Base-by-base conservation (phyloP, 495 filamentous ascomycete genomes). In the Penicillium psychrofluorescens region DNA sequence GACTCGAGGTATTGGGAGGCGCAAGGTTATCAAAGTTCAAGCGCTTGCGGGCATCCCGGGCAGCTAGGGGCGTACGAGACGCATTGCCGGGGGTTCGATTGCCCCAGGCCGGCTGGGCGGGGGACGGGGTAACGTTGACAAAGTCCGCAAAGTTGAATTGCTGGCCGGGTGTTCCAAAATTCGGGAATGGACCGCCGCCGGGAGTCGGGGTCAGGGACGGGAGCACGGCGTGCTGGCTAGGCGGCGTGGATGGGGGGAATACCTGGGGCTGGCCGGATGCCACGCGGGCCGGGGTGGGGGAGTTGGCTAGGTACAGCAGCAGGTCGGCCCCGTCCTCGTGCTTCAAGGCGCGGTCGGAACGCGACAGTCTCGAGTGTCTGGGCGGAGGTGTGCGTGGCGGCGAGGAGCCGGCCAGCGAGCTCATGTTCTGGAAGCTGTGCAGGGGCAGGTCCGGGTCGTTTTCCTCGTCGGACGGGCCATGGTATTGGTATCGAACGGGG, bases 61-160 rank as follows among this genome's bases (percentile, higher is more conserved):
- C 59, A 30, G 71, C 65, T 0, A 77, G 64, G 56, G 80, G 71
- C 44, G 92, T 79, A 69, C 77, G 84, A 71, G 60, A 53, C 48
- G 59, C 68, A 45, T 62, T 76, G 49, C 66, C 69, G 46, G 71
- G 67, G 37, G 79, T 78, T n/a, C 77, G 76, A 44, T 64, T 67
- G 40, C 82, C 83, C 74, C 81, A 95, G 5, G 81, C 74, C 45
- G 80, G 87, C 63, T 95, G 92, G 9, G 90, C 92, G 3, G 92
- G 94, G 51, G 86, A 92, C 6, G 94, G 92, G 11, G 92, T 95
- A 63, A 96, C 87, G 58, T 99, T 95, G 46, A 97, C 84, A 59
- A 95, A 99, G 59, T 97, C 94, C 7, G 89, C 81, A 67, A 96
- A 95, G 67, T 96, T 92, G 68, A 96, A 95, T 46, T 80, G 79